Conservation (phyloP, 2,329 filamentous ascomycete species). For the Reticulascus tulasneorum region DNA sequence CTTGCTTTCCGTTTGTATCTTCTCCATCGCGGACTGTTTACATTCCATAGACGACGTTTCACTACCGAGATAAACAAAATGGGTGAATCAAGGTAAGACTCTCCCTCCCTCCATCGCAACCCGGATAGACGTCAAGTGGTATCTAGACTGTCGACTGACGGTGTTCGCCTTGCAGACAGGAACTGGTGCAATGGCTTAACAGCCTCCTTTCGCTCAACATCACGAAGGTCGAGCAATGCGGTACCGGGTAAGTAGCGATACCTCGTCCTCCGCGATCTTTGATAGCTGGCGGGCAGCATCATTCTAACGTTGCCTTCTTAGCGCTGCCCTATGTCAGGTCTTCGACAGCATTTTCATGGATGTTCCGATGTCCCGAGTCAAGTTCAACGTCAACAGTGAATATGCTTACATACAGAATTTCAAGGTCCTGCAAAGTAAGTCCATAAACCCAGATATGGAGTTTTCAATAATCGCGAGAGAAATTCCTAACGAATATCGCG, state of each 20-base stretch:
- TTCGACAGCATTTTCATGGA: conserved; percentile 98
- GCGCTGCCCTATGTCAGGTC: conserved; percentile 92
- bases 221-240: conserved; percentile 98
- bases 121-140: background rate
- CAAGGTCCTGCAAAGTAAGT: conserved; percentile 91
- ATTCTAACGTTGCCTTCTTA: conserved; percentile 35
- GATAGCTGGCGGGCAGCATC: conserved; percentile 6
- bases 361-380: conserved; percentile 90
- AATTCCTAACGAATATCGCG: conserved; percentile 2
- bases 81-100: conserved; percentile 58
- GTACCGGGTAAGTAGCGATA: conserved; percentile 74
- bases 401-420: conserved; percentile 98
- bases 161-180: conserved; percentile 63
- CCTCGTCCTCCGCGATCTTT: conserved; percentile 23
- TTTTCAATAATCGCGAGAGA: background rate
- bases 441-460: background rate
- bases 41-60: background rate
- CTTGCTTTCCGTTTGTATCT: conserved; percentile 8
- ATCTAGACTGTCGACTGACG: conserved; percentile 6
- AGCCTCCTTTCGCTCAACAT: conserved; percentile 96
- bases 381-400: conserved; percentile 97
- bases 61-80: conserved; percentile 35
- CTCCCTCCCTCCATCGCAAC: conserved; percentile 4
- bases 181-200: conserved; percentile 95
- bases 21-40: conserved; percentile 2